These are phyloP conservation scores for Solanum appendiculatum DNA, from an alignment of 257 asterid species.

Conservation along the genomic window DNA sequence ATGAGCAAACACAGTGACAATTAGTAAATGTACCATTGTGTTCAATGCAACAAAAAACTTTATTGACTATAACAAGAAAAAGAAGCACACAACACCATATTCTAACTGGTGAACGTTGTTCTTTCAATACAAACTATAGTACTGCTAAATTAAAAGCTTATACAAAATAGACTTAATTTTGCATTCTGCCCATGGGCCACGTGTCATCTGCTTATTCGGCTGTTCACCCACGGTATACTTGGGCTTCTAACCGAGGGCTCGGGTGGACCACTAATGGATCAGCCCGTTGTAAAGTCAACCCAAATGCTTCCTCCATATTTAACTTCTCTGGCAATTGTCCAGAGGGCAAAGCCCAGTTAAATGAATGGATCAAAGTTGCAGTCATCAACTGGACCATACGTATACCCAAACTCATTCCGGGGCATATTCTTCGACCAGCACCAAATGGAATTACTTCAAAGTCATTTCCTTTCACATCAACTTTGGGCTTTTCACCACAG, in stretches of 20 bases:
- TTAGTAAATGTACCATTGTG: not conserved
- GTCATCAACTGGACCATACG: constrained; percentile 70
- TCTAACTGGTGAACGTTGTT: not conserved
- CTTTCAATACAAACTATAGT: not conserved
- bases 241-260: constrained; percentile 45
- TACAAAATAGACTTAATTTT: not conserved
- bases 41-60: not conserved
- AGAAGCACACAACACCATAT: not conserved
- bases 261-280: constrained; percentile 49
- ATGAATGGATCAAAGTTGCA: constrained; percentile 64
- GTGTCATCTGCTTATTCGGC: not conserved
- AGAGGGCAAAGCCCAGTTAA: constrained; percentile 38
- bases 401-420: constrained; percentile 66
- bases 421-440: constrained; percentile 84
- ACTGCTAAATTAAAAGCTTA: not conserved
- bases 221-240: constrained; percentile 6
- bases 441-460: constrained; percentile 86
- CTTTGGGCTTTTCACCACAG: constrained; percentile 53
- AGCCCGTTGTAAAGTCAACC: constrained; percentile 64
- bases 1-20: not conserved
- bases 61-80: not conserved
- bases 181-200: not conserved
- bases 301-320: constrained; percentile 84
- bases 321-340: constrained; percentile 33
- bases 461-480: constrained; percentile 61